phyloP scores from a whole-genome alignment of 768 basidiomycete genomes.

The Hirschioporus abietinus region DNA sequence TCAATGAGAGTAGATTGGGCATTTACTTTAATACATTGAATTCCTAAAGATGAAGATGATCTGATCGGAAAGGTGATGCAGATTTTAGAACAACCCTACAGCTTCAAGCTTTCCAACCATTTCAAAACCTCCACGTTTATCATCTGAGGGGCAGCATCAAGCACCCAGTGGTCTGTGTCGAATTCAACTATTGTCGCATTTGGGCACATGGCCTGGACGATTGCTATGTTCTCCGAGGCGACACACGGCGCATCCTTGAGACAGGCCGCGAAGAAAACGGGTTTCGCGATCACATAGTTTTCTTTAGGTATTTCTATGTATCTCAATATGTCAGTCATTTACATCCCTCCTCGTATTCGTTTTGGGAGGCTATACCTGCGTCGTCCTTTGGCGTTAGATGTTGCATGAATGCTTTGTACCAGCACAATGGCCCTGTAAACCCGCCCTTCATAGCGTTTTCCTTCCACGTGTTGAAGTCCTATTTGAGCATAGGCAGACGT shows the following conservation, averaged over 20 bases:
- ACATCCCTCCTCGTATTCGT: background rate
- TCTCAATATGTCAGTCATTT: background rate
- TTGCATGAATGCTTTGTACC: constrained; percentile 4
- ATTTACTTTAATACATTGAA: too few relatives aligned
- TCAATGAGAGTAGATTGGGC: too few relatives aligned
- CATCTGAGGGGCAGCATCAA: constrained; percentile 27
- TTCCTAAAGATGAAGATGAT: too few relatives aligned
- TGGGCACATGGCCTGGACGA: constrained; percentile 23
- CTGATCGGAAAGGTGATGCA: too few relatives aligned
- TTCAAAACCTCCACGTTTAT: constrained; percentile 30
- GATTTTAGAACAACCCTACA: background rate
- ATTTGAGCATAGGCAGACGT: background rate
- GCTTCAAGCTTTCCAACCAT: constrained; percentile 23
- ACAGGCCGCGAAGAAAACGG: constrained; percentile 32
- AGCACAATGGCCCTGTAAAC: background rate
- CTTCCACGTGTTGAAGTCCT: background rate
- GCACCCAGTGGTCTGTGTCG: constrained; percentile 34
- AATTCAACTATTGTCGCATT: constrained; percentile 26
- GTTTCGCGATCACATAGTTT: constrained; percentile 26
- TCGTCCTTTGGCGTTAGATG: background rate
- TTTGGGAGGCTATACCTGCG: background rate
- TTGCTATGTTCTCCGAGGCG: constrained; percentile 18
- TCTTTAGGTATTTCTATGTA: constrained; percentile 18
- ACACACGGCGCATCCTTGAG: constrained; percentile 23
- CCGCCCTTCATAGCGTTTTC: background rate